Evolutionary conservation across 495 filamentous ascomycete species (phyloP), one percentile per base, ranked within the genome.

Genomic region (Halenospora varia): DNA sequence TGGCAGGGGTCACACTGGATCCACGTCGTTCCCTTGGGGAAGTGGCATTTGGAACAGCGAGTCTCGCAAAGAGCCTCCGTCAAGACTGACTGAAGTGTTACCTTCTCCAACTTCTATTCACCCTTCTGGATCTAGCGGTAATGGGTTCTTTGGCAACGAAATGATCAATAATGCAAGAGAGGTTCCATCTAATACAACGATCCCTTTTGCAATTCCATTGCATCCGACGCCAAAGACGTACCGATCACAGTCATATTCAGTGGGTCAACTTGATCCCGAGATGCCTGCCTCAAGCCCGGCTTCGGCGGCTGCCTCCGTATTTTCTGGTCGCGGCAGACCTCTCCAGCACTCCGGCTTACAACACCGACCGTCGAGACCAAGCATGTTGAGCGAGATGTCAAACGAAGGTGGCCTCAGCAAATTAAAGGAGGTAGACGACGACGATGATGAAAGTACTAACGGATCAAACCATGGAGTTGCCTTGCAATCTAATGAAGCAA

Each of bases 191-290:
- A 77, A 75, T 42, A 77, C 83, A 8, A 87, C 90, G 55, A 89
- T 96, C 56, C 92, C 92, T 13, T 95, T 97, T 58, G 81, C 89
- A 4, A 96, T 96, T 57, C 92, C 92, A 2, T 75, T 97, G 13
- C 89, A 96, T 59, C 92, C 92, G 2, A 94, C 91, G 0, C 89
- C 88, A 10, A 94, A 96, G 66, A 93, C 88, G 1, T 95, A 95
- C 65, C 88, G 94, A 25, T 98, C 94, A 13, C 90, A 96, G 73
- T 98, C 94, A 3, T 97, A 97, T 69, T 97, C 93, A 1, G 92
- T 96, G 24, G 94, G 94, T 22, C 94, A 98, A 68, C 71, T 89
- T 59, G 92, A 96, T 22, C 80, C 86, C 6, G 90, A 96, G 72
- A 69, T 73, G 60, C 67, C 81, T 15, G 73, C 73, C 53, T 51